These are phyloP conservation scores for Venustampulla echinocandica DNA, from an alignment of 495 filamentous ascomycete genomes.

Conservation along the genomic window DNA sequence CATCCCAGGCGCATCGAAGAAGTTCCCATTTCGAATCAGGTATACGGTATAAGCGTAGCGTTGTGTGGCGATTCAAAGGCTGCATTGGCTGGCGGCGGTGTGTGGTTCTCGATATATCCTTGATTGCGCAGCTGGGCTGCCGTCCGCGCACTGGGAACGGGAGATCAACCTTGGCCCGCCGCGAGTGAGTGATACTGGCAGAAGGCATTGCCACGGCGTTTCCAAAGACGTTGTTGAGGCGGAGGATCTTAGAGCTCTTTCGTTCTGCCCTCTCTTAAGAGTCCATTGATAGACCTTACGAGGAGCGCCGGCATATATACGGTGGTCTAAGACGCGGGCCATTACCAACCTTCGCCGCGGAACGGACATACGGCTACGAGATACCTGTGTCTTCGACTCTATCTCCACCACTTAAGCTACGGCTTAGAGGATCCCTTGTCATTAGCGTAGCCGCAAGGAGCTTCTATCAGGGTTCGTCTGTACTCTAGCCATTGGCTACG, in stretches of 20 bases:
- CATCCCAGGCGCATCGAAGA: neutral
- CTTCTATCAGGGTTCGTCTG: no score
- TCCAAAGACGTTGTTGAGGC: no score
- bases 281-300: conserved; percentile 3
- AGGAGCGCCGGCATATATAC: conserved; percentile 19
- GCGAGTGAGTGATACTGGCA: no score
- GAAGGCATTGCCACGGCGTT: no score
- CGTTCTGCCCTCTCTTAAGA: neutral
- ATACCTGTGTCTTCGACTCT: conserved; percentile 17
- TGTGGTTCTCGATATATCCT: no score
- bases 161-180: no score
- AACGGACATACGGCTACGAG: conserved; percentile 21
- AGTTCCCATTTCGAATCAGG: neutral
- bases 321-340: conserved; percentile 5
- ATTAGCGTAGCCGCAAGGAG: no score
- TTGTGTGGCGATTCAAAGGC: neutral
- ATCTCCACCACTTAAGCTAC: conserved; percentile 20
- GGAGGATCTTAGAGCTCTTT: no score
- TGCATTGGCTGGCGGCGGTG: neutral
- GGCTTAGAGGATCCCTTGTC: neutral
- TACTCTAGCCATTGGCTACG: neutral
- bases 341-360: conserved; percentile 4
- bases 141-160: neutral
- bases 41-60: neutral
- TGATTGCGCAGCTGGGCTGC: neutral